A percentile compares a stretch with the other conserved stretches of the same genome.
Evolutionary conservation across 2,329 filamentous ascomycete species (phyloP).

Genomic region (Hypoxylon sp.): DNA sequence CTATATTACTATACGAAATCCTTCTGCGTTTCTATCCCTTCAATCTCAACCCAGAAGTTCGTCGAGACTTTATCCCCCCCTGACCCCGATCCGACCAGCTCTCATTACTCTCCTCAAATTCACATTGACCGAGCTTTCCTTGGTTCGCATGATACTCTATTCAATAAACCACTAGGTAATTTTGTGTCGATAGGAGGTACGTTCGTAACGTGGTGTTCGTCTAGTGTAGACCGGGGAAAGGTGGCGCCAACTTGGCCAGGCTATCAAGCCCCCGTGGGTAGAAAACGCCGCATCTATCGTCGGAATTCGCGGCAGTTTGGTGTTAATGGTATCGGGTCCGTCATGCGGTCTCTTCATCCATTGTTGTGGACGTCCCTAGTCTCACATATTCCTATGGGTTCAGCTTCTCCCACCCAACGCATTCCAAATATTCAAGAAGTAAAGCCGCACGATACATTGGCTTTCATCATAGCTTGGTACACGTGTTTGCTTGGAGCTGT

Average conservation of each 20-base stretch:
- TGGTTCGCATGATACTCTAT: conserved; percentile 74
- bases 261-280: not conserved
- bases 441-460: not conserved
- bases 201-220: not conserved
- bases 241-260: not conserved
- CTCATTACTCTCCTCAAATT: conserved; percentile 56
- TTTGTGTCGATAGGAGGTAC: not conserved
- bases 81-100: conserved; percentile 57
- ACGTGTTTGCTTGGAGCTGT: not conserved
- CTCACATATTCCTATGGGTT: not conserved
- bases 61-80: conserved; percentile 79
- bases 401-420: not conserved
- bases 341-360: not conserved
- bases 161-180: conserved; percentile 52
- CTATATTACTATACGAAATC: conserved; percentile 81
- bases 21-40: conserved; percentile 77
- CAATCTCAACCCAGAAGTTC: conserved; percentile 76
- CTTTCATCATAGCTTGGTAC: not conserved
- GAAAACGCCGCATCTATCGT: too few species aligned
- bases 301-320: too few species aligned
- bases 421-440: conserved; percentile 1
- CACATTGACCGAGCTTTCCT: conserved; percentile 74
- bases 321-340: not conserved
- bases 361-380: not conserved
- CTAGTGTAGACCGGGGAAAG: not conserved